Percentiles rank a stretch among this genome's conserved stretches.
Evolutionary conservation across 2,329 filamentous ascomycete genomes (phyloP).

Genomic region (Nannizzia gypsea): DNA sequence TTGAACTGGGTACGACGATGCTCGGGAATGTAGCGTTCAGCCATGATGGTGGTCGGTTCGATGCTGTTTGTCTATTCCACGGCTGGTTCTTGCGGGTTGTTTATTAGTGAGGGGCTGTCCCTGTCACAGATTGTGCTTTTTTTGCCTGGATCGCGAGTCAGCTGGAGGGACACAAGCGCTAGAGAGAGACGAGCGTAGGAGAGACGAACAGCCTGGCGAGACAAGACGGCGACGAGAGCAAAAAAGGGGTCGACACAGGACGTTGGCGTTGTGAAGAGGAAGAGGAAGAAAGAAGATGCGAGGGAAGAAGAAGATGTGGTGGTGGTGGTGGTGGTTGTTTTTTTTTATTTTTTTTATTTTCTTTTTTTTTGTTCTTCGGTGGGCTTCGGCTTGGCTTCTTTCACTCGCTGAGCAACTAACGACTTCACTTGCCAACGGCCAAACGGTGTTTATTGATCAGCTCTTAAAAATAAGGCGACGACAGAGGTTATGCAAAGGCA

Average conservation of each 20-base stretch:
- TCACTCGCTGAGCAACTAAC: neutral
- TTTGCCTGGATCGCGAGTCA: neutral
- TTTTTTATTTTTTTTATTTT: constrained; percentile 9
- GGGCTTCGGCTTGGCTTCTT: neutral
- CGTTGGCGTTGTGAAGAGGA: too few relatives aligned
- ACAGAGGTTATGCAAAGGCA: too few relatives aligned
- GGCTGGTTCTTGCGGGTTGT: neutral
- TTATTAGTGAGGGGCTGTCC: neutral
- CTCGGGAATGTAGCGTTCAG: constrained; percentile 98
- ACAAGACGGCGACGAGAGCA: neutral
- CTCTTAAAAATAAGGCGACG: too few relatives aligned
- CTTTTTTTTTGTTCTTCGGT: constrained; percentile 4
- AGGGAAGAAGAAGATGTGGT: neutral
- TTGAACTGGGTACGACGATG: constrained; percentile 99
- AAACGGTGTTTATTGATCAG: too few relatives aligned
- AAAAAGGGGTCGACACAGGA: neutral
- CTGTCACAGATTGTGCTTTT: neutral
- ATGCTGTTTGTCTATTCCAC: constrained; percentile 12
- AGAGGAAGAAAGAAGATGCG: neutral
- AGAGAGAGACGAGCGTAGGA: neutral
- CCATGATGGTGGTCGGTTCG: constrained; percentile 51
- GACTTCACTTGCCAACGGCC: too few relatives aligned
- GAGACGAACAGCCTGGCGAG: neutral
- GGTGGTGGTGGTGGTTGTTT: constrained; percentile 1
- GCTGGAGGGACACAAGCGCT: neutral